A percentile compares a stretch with the other conserved stretches of the same genome.
These are phyloP conservation scores for Acacia confusa DNA, from an alignment of 306 rosid species.

Conservation along the genomic window DNA sequence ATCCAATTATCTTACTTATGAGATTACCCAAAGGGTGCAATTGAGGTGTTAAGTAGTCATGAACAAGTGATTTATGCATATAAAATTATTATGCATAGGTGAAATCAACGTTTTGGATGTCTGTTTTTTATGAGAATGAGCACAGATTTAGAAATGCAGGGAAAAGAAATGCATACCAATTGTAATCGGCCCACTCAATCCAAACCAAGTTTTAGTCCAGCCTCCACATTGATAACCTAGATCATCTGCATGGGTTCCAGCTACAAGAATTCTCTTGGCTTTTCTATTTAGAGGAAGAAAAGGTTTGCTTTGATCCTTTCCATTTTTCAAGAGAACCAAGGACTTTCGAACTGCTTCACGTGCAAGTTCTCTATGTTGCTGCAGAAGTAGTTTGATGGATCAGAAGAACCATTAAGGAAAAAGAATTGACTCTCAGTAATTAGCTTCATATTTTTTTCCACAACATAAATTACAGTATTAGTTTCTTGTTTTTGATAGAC, in stretches of 20 bases:
- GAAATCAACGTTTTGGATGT: no score
- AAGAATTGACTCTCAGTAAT: background rate
- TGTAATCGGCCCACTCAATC: constrained; percentile 66
- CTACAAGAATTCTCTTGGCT: constrained; percentile 71
- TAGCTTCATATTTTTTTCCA: no score
- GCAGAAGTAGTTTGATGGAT: background rate
- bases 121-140: background rate
- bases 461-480: no score
- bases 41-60: no score
- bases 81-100: no score
- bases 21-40: no score
- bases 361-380: constrained; percentile 84
- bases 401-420: background rate
- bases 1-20: no score
- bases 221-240: constrained; percentile 95
- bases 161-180: constrained; percentile 47
- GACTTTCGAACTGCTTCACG: constrained; percentile 87
- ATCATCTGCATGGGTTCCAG: constrained; percentile 82
- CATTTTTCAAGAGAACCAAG: constrained; percentile 84
- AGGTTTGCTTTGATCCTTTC: constrained; percentile 56
- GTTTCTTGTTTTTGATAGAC: no score
- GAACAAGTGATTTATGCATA: no score
- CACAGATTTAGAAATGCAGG: background rate
- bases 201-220: constrained; percentile 75
- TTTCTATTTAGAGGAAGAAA: constrained; percentile 76